These are phyloP conservation scores for Chrysanthemum seticuspe DNA, from an alignment of 129 eudicot genomes.

Conservation along the genomic window DNA sequence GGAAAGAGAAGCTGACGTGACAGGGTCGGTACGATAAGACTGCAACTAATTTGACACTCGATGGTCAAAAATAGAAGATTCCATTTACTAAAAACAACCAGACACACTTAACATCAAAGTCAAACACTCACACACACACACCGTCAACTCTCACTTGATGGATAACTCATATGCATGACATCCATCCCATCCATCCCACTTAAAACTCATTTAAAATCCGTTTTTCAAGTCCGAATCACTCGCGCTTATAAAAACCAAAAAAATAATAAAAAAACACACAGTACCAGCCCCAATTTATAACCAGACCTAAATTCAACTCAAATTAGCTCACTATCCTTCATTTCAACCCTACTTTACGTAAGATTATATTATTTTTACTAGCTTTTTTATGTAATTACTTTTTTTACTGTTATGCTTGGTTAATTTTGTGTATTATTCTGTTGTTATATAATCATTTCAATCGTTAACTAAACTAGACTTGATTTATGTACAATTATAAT, in stretches of 20 bases:
- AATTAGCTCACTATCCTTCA: slow-evolving; percentile 9
- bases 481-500: background rate
- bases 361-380: too few relatives aligned
- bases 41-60: too few relatives aligned
- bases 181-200: background rate
- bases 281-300: slow-evolving; percentile 12
- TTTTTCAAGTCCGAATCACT: slow-evolving; percentile 35
- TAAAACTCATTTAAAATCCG: slow-evolving; percentile 25
- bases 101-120: too few relatives aligned
- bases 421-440: too few relatives aligned
- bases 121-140: background rate
- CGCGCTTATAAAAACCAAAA: slow-evolving; percentile 27
- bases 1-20: too few relatives aligned
- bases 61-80: too few relatives aligned
- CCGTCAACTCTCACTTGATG: background rate
- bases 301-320: slow-evolving; percentile 12
- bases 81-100: background rate
- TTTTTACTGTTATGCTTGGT: too few relatives aligned
- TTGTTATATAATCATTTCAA: too few relatives aligned
- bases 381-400: too few relatives aligned
- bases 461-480: too few relatives aligned
- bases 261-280: background rate
- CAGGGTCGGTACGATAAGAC: too few relatives aligned
- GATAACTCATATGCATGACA: too few relatives aligned
- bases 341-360: background rate